phyloP scores from a whole-genome alignment of 495 filamentous ascomycete genomes.

The Thozetella sp. region DNA sequence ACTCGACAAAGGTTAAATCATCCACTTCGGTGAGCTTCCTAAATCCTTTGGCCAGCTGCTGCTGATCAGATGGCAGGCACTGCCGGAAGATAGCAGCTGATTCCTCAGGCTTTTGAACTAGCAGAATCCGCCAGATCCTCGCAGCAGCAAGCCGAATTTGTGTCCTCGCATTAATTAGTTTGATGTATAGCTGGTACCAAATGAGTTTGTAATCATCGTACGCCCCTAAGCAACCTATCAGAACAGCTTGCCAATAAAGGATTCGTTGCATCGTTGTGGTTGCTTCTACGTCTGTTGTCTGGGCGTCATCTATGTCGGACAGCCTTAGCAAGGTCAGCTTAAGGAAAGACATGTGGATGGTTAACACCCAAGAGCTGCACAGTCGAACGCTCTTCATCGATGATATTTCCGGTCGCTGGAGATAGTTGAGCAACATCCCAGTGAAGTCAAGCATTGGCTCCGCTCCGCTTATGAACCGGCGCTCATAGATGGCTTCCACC shows the following conservation, averaged over 20 bases:
- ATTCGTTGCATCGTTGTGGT: constrained; percentile 76
- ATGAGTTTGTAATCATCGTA: constrained; percentile 78
- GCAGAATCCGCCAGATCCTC: constrained; percentile 83
- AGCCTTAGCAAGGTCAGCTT: constrained; percentile 76
- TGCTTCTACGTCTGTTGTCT: constrained; percentile 57
- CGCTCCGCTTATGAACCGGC: constrained; percentile 90
- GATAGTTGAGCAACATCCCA: constrained; percentile 82
- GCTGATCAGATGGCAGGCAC: constrained; percentile 67
- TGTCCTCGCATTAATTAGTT: constrained; percentile 65
- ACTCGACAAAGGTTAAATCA: constrained; percentile 79
- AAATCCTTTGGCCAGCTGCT: constrained; percentile 75
- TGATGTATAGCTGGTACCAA: constrained; percentile 88
- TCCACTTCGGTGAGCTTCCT: constrained; percentile 84
- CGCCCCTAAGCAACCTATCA: constrained; percentile 73
- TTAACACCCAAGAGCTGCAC: constrained; percentile 76
- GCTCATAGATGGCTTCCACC: constrained; percentile 89
- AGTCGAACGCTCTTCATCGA: constrained; percentile 82
- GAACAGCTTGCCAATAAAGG: constrained; percentile 91
- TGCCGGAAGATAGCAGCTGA: constrained; percentile 71
- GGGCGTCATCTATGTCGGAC: constrained; percentile 75
- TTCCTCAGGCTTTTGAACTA: constrained; percentile 92
- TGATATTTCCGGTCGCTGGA: constrained; percentile 83
- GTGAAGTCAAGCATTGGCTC: constrained; percentile 82
- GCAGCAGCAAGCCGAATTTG: constrained; percentile 76
- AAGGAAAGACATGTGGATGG: constrained; percentile 74